Conservation (phyloP, 2,329 filamentous ascomycete genomes). For the Alternaria panax region DNA sequence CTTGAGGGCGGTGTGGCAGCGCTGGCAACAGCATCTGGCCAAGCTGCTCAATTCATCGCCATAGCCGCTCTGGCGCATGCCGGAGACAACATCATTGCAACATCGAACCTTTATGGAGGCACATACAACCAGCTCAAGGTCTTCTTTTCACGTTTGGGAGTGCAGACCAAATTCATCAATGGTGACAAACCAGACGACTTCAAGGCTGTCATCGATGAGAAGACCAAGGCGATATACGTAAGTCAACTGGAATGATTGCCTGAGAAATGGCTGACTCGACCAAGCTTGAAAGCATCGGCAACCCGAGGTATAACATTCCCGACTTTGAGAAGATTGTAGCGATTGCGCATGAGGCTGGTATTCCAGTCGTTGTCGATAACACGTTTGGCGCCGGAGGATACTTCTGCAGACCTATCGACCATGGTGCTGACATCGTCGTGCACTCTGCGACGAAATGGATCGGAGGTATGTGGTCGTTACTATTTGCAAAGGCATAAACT, state of each 20-base stretch:
- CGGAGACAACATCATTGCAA: constrained; percentile 93
- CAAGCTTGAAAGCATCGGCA: constrained; percentile 81
- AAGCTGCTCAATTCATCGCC: constrained; percentile 91
- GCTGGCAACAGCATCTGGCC: constrained; percentile 83
- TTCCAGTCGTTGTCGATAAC: constrained; percentile 76
- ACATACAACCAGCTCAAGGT: constrained; percentile 99
- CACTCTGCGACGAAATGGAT: constrained; percentile 98
- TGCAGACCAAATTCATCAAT: constrained; percentile 84
- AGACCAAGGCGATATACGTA: constrained; percentile 89
- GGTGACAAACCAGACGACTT: constrained; percentile 83
- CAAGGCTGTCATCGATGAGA: constrained; percentile 83
- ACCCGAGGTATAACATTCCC: constrained; percentile 91
- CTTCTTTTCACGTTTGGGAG: constrained; percentile 82
- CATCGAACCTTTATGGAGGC: constrained; percentile 85
- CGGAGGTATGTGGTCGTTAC: constrained; percentile 63
- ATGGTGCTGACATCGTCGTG: constrained; percentile 92
- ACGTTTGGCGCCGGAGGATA: constrained; percentile 94
- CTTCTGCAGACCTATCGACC: constrained; percentile 83
- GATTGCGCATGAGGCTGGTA: constrained; percentile 72
- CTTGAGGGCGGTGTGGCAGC: constrained; percentile 91
- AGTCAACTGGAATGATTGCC: not conserved
- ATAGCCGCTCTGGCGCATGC: constrained; percentile 82
- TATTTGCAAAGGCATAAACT: not conserved
- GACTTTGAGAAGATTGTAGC: constrained; percentile 88
- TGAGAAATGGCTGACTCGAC: not conserved